Percentiles rank a stretch among this genome's conserved stretches.
Evolutionary conservation across 2,329 filamentous ascomycete species (phyloP).

Genomic region (Fusarium albosuccineum): DNA sequence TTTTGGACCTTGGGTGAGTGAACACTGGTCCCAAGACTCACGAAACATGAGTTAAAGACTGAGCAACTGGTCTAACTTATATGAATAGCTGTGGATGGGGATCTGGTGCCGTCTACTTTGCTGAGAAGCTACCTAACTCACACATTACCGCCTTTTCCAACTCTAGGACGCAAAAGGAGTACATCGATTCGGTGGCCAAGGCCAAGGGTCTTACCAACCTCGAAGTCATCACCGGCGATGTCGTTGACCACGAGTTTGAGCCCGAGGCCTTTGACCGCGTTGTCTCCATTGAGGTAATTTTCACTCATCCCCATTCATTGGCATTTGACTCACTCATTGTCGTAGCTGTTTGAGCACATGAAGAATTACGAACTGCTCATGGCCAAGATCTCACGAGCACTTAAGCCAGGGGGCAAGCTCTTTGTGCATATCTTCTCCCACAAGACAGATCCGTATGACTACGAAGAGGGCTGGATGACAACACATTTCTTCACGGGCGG

Average conservation of each 20-base stretch:
- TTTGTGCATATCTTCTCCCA: slow-evolving; percentile 79
- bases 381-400: slow-evolving; percentile 69
- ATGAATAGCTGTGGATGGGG: slow-evolving; percentile 74
- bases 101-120: slow-evolving; percentile 73
- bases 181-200: slow-evolving; percentile 72
- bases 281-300: slow-evolving; percentile 68
- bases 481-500: slow-evolving; percentile 80
- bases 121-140: slow-evolving; percentile 72
- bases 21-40: not conserved
- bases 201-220: slow-evolving; percentile 71
- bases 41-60: not conserved
- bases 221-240: slow-evolving; percentile 74
- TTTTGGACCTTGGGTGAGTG: slow-evolving; percentile 72
- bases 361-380: slow-evolving; percentile 79
- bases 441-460: slow-evolving; percentile 75
- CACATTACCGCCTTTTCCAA: slow-evolving; percentile 77
- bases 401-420: slow-evolving; percentile 74
- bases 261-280: slow-evolving; percentile 71
- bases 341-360: slow-evolving; percentile 79
- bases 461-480: slow-evolving; percentile 80
- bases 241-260: slow-evolving; percentile 75
- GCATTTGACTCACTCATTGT: not conserved
- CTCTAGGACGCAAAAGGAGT: slow-evolving; percentile 75
- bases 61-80: not conserved
- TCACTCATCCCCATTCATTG: not conserved